Conservation (phyloP, 1,284 basidiomycete species). For the Anthracocystis setariae region DNA sequence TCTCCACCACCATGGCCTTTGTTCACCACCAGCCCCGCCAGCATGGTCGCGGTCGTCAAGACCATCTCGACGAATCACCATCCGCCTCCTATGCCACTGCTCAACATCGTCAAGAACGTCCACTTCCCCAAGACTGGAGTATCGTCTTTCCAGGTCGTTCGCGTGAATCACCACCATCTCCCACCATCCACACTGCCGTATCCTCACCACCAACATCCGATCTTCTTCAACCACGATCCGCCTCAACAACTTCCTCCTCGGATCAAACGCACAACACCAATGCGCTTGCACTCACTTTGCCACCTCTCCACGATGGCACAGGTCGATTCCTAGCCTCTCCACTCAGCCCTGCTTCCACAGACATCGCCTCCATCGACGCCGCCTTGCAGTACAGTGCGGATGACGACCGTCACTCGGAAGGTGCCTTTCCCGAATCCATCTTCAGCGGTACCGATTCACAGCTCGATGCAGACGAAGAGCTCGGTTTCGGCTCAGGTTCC, state of each 20-base stretch:
- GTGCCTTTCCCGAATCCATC: constrained; percentile 31
- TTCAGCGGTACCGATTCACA: constrained; percentile 41
- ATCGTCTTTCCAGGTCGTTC: constrained; percentile 46
- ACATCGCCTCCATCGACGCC: constrained; percentile 21
- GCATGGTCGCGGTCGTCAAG: constrained; percentile 29
- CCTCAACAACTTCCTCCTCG: constrained; percentile 4
- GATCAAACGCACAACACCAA: constrained; percentile 18
- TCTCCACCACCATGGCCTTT: constrained; percentile 32
- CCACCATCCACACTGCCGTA: not conserved
- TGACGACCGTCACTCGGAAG: constrained; percentile 25
- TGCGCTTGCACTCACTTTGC: constrained; percentile 34
- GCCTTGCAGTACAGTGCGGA: constrained; percentile 15
- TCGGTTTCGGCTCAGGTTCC: constrained; percentile 47
- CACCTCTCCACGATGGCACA: constrained; percentile 44
- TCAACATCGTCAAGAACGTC: constrained; percentile 16
- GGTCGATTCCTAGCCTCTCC: constrained; percentile 40
- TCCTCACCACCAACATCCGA: not conserved
- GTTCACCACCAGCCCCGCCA: constrained; percentile 49
- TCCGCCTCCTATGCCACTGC: constrained; percentile 9
- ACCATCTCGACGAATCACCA: constrained; percentile 12
- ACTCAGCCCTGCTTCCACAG: constrained; percentile 33
- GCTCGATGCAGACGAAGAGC: constrained; percentile 46
- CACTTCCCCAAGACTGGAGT: constrained; percentile 39
- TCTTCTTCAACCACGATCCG: not conserved
- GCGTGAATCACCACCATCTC: constrained; percentile 17